These are phyloP conservation scores for Heteromeles arbutifolia DNA, from an alignment of 306 rosid species.

Conservation along the genomic window DNA sequence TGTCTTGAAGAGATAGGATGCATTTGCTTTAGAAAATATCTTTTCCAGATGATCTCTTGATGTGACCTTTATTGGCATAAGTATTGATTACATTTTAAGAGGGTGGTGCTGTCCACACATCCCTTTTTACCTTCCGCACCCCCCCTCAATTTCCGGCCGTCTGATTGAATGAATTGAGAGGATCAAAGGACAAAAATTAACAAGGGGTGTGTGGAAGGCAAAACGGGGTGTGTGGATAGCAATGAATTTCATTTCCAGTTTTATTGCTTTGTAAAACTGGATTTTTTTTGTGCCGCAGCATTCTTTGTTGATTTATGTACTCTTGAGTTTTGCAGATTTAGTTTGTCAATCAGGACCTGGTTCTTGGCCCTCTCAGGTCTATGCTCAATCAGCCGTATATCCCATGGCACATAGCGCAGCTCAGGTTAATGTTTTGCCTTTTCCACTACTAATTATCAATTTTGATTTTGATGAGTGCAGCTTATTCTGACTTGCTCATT, in stretches of 20 bases:
- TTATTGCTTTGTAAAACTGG: not conserved
- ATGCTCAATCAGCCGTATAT: constrained; percentile 82
- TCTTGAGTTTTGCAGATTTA: constrained; percentile 53
- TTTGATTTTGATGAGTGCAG: not conserved
- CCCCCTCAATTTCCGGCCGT: too few relatives aligned
- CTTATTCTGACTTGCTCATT: not conserved
- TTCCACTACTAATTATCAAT: not conserved
- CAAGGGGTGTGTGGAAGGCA: too few relatives aligned
- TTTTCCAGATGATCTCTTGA: not conserved
- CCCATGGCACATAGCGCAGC: constrained; percentile 99
- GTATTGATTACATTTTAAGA: not conserved
- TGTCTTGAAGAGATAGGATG: not conserved
- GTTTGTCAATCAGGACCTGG: constrained; percentile 98
- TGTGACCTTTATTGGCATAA: not conserved
- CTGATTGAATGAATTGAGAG: too few relatives aligned
- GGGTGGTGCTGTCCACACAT: too few relatives aligned
- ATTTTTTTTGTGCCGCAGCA: not conserved
- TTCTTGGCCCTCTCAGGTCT: constrained; percentile 81
- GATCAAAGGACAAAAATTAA: too few relatives aligned
- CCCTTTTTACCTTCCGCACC: too few relatives aligned
- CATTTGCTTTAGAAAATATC: not conserved
- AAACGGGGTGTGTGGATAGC: too few relatives aligned
- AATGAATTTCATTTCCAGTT: not conserved
- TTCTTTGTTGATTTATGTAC: constrained; percentile 13
- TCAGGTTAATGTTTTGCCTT: constrained; percentile 46